Evolutionary conservation across 2,329 filamentous ascomycete species (phyloP).

Genomic region (Xylaria sp.): DNA sequence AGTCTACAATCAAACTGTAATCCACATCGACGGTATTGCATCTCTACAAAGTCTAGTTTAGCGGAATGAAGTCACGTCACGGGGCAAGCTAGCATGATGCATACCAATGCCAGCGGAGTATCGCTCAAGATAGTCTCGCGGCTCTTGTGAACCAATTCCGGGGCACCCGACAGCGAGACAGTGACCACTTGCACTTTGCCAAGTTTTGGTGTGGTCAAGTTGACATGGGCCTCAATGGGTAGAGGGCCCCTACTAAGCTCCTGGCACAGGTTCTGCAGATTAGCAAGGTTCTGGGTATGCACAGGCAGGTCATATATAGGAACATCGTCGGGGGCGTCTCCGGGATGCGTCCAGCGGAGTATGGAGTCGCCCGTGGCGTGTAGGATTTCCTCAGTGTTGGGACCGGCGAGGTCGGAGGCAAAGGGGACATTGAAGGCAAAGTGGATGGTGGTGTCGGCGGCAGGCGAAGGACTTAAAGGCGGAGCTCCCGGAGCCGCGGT

Average conservation of each 20-base stretch:
- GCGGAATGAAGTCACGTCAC: constrained; percentile 31
- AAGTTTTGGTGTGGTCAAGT: constrained; percentile 78
- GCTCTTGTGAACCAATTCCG: constrained; percentile 87
- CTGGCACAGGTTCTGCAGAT: constrained; percentile 78
- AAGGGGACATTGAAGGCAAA: constrained; percentile 98
- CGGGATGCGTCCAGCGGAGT: constrained; percentile 90
- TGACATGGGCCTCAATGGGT: constrained; percentile 82
- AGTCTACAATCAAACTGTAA: constrained; percentile 84
- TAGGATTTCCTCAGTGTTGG: constrained; percentile 92
- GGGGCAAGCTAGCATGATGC: constrained; percentile 43
- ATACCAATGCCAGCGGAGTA: constrained; percentile 89
- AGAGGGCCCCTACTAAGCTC: constrained; percentile 75
- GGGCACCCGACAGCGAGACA: constrained; percentile 86
- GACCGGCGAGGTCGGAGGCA: constrained; percentile 87
- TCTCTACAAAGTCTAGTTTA: constrained; percentile 62
- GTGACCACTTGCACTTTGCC: constrained; percentile 77
- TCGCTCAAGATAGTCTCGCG: constrained; percentile 89
- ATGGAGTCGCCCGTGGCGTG: constrained; percentile 89
- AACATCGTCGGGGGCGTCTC: constrained; percentile 81
- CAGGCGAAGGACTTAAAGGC: constrained; percentile 69
- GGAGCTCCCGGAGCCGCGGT: constrained; percentile 56
- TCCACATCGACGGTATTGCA: constrained; percentile 94
- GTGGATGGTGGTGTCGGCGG: constrained; percentile 80
- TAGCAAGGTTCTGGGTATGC: constrained; percentile 83
- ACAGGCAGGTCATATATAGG: constrained; percentile 91